Conservation (phyloP, 257 asterid species). For the Solanum rostratum region DNA sequence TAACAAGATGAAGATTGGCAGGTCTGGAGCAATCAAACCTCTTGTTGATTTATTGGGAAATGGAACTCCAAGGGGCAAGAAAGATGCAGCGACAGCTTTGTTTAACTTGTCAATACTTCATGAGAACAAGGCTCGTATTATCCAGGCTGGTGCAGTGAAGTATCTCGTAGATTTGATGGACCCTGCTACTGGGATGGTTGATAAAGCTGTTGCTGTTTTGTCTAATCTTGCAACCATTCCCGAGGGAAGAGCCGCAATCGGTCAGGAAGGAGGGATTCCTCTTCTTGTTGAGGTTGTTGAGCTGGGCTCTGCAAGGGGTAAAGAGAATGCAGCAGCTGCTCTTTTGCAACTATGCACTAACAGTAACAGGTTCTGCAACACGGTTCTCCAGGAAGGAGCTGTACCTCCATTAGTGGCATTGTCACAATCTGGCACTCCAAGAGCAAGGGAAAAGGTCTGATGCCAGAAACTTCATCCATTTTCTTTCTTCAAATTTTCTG, state of each 20-base stretch:
- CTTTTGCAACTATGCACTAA: conserved; percentile 73
- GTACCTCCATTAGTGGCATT: conserved; percentile 80
- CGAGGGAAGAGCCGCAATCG: conserved; percentile 66
- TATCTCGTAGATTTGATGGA: conserved; percentile 81
- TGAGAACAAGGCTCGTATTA: conserved; percentile 58
- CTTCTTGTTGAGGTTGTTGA: conserved; percentile 82
- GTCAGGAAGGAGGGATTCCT: conserved; percentile 71
- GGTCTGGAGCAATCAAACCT: conserved; percentile 71
- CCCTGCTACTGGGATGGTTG: conserved; percentile 90
- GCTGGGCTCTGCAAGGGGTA: conserved; percentile 76
- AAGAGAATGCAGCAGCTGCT: conserved; percentile 94
- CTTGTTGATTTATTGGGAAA: conserved; percentile 69
- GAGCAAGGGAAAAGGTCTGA: conserved; percentile 77
- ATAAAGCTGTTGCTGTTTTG: conserved; percentile 77
- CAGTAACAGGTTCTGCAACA: conserved; percentile 54
- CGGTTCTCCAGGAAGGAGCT: conserved; percentile 76
- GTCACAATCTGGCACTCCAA: conserved; percentile 70
- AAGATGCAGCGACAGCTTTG: conserved; percentile 60
- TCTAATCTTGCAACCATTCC: conserved; percentile 71
- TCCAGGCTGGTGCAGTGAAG: conserved; percentile 83
- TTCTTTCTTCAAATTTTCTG: not conserved
- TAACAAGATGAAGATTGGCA: conserved; percentile 64
- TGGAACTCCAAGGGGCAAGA: conserved; percentile 88
- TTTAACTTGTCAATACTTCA: conserved; percentile 59
- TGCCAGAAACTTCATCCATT: not conserved